Conservation (phyloP, 441 rosid genomes). For the Erodium texanum region DNA sequence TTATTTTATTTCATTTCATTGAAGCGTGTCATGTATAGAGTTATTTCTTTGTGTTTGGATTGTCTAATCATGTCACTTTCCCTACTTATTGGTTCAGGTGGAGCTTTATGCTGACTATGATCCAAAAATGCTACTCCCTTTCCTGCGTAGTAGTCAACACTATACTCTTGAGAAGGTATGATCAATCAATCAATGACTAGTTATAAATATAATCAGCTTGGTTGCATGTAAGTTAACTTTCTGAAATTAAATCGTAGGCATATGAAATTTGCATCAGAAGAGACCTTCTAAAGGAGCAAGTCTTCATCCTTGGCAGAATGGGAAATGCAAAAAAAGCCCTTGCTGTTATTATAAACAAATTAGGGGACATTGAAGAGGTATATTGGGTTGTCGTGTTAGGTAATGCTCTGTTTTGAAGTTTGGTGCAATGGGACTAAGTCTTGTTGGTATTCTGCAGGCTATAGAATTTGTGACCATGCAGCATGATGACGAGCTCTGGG, state of each 20-base stretch:
- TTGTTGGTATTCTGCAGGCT: conserved; percentile 48
- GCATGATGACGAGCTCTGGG: conserved; percentile 99
- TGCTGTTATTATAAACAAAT: conserved; percentile 73
- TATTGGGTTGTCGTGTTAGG: conserved; percentile 10
- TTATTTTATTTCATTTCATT: background rate
- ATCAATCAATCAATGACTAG: conserved; percentile 16
- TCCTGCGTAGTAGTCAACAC: conserved; percentile 96
- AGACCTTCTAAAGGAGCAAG: conserved; percentile 86
- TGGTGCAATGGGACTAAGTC: background rate
- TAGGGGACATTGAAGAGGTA: conserved; percentile 98
- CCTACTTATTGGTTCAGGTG: conserved; percentile 40
- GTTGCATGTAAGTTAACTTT: conserved; percentile 19
- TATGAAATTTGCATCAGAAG: conserved; percentile 70
- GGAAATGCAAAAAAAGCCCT: conserved; percentile 89
- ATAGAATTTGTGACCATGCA: conserved; percentile 94
- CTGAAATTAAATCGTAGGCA: conserved; percentile 46
- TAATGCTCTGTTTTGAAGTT: conserved; percentile 12
- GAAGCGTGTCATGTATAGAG: background rate
- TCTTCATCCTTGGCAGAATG: conserved; percentile 96
- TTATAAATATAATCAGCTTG: conserved; percentile 10
- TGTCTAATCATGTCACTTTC: conserved; percentile 13
- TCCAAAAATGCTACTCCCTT: conserved; percentile 85
- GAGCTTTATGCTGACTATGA: conserved; percentile 92
- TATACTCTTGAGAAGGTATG: conserved; percentile 92
- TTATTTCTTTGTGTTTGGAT: background rate